phyloP scores from a whole-genome alignment of 164 flowering plant species.

The Echeveria elegans region DNA sequence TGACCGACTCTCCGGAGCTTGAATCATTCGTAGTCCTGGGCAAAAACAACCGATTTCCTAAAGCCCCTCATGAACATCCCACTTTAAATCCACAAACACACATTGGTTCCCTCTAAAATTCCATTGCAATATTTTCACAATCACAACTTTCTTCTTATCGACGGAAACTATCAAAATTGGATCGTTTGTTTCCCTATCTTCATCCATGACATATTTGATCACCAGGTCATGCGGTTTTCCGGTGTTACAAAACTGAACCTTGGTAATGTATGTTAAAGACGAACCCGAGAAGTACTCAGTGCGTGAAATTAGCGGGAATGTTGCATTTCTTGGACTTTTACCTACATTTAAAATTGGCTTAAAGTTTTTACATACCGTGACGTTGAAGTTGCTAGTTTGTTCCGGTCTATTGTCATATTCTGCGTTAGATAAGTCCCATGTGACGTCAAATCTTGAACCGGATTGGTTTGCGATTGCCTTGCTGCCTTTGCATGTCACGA shows the following conservation, averaged over 20 bases:
- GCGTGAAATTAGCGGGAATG: conserved; percentile 40
- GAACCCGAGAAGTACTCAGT: conserved; percentile 49
- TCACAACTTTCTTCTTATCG: conserved; percentile 31
- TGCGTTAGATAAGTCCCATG: conserved; percentile 71
- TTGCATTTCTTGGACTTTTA: conserved; percentile 23
- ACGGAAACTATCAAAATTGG: conserved; percentile 24
- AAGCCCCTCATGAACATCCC: conserved; percentile 67
- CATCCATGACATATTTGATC: conserved; percentile 47
- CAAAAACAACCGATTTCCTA: conserved; percentile 45
- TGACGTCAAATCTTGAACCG: conserved; percentile 31
- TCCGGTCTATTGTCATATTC: conserved; percentile 53
- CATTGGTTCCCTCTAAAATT: conserved; percentile 53
- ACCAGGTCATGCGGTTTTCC: conserved; percentile 55
- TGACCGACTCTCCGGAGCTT: too few species aligned
- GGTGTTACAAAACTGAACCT: conserved; percentile 43
- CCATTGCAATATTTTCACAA: conserved; percentile 42
- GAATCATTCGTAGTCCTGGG: conserved; percentile 58
- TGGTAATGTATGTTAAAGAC: conserved; percentile 37
- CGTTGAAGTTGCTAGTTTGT: conserved; percentile 44
- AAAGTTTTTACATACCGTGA: conserved; percentile 39
- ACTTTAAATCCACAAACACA: conserved; percentile 51
- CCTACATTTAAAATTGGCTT: conserved; percentile 49
- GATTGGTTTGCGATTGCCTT: conserved; percentile 20
- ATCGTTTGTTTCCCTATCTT: conserved; percentile 22
- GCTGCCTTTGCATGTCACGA: conserved; percentile 44